phyloP scores from a whole-genome alignment of 2,329 filamentous ascomycete species.

The Raffaelea ambrosiae region DNA sequence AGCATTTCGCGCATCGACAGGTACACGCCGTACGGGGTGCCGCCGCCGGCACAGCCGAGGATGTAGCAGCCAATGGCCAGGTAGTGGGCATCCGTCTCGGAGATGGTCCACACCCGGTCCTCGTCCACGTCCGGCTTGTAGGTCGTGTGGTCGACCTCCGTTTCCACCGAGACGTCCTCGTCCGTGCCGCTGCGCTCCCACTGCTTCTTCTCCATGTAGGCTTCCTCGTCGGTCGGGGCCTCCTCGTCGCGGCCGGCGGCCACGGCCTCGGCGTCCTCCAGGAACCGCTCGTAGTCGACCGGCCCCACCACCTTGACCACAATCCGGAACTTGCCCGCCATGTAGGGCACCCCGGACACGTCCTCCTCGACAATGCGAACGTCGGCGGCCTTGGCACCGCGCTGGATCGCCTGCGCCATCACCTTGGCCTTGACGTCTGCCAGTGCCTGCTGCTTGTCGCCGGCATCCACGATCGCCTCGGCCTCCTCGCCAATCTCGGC shows the following conservation, averaged over 20 bases:
- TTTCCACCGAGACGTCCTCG: slow-evolving; percentile 19
- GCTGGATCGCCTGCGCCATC: slow-evolving; percentile 33
- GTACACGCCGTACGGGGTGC: slow-evolving; percentile 26
- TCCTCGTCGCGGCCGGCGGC: background rate
- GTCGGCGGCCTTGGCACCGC: slow-evolving; percentile 35
- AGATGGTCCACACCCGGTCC: slow-evolving; percentile 30
- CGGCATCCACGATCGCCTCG: slow-evolving; percentile 35
- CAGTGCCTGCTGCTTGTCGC: slow-evolving; percentile 27
- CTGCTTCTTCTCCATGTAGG: slow-evolving; percentile 9
- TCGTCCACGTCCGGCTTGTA: slow-evolving; percentile 24
- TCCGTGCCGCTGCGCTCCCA: slow-evolving; percentile 12
- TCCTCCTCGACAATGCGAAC: slow-evolving; percentile 44
- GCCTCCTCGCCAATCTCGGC: slow-evolving; percentile 47
- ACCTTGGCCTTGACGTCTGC: slow-evolving; percentile 23
- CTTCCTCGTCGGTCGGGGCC: background rate
- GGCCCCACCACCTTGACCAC: slow-evolving; percentile 53
- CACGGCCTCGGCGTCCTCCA: slow-evolving; percentile 19
- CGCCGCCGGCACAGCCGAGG: slow-evolving; percentile 38
- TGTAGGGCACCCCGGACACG: slow-evolving; percentile 44
- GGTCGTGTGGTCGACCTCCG: slow-evolving; percentile 24
- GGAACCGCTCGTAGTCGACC: slow-evolving; percentile 28
- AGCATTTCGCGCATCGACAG: slow-evolving; percentile 29
- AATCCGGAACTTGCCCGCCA: slow-evolving; percentile 44
- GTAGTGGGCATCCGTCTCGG: slow-evolving; percentile 34
- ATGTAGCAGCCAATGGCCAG: slow-evolving; percentile 37